Evolutionary conservation across 2,329 filamentous ascomycete genomes (phyloP), one percentile per base, ranked within the genome.

Genomic region (Metarhizium rileyi): DNA sequence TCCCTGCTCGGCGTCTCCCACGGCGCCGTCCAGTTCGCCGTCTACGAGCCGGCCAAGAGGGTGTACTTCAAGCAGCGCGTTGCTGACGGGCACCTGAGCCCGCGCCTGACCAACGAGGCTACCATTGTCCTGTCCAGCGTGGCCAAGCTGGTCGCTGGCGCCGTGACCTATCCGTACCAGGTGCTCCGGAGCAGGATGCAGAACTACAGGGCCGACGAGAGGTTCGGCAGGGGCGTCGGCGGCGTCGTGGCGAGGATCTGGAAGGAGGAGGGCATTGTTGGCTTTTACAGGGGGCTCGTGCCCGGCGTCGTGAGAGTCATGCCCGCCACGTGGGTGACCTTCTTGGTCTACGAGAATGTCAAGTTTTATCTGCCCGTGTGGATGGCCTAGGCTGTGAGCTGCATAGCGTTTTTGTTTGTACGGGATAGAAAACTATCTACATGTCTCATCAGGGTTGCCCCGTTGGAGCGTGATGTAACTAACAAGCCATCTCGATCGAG

Each of bases 271-370:
- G 90, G 93, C 0, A 52, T 86, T 28, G 71, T 77, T 9, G 91
- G 91, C 0, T 97, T 96, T 67, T 98, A 97, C 67, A 88, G 90
- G 56, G 93, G 93, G 2, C 72, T 97, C 50, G 81, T 88, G 38
- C 90, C 91, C 1, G 95, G 91, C 56, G 77, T 95, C n/a, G 73
- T 95, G 47, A 80, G 93, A 53, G 93, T 97, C 26, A 74, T 98
- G 66, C 93, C 93, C 3, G 90, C 90, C 28, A 97, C 93, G 3
- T 95, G 93, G 80, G 88, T 96, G 48, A 97, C 91, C 1, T 97
- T 98, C 64, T 68, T 98, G 59, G 90, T 97, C 23, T 97, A 97
- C 68, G 93, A 98, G 72, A 97, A 97, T 66, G 84, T 86, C 52
- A 90, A 86, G 69, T 81, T 78, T 56, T 84, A 87, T 63, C 64